Conservation (phyloP, 192 early-diverging fungal genomes). For the Coemansia sp. region DNA sequence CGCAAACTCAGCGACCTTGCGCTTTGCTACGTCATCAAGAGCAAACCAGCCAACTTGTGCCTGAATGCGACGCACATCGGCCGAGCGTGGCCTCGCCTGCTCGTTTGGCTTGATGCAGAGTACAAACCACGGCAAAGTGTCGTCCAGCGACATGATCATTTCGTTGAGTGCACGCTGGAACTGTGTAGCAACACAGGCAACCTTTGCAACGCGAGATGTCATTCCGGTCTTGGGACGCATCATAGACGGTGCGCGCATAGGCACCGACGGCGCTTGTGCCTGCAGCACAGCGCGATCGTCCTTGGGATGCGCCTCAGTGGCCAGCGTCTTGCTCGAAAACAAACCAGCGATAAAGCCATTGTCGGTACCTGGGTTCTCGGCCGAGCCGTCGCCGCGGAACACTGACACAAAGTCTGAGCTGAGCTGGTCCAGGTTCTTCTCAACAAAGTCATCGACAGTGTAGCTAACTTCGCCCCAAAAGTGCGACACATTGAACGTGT, state of each 20-base stretch:
- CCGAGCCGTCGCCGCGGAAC: constrained; percentile 66
- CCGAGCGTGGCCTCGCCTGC: constrained; percentile 39
- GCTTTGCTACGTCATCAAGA: constrained; percentile 34
- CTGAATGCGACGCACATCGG: constrained; percentile 49
- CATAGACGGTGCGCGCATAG: constrained; percentile 60
- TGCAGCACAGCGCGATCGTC: constrained; percentile 74
- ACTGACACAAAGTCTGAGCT: constrained; percentile 82
- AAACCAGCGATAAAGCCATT: constrained; percentile 75
- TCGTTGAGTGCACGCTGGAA: constrained; percentile 70
- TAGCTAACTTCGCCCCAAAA: constrained; percentile 62
- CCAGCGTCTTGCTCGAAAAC: constrained; percentile 70
- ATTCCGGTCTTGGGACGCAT: constrained; percentile 34
- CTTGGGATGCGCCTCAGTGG: constrained; percentile 79
- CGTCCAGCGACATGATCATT: constrained; percentile 67
- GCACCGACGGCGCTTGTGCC: constrained; percentile 72
- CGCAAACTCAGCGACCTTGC: constrained; percentile 47
- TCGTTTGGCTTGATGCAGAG: constrained; percentile 76
- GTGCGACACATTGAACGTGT: constrained; percentile 45
- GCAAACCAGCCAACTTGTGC: constrained; percentile 34
- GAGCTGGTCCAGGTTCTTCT: constrained; percentile 75
- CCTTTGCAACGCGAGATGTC: constrained; percentile 55
- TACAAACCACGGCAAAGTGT: constrained; percentile 78
- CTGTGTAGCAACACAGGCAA: constrained; percentile 62
- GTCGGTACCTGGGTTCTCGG: constrained; percentile 54
- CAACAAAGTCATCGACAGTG: constrained; percentile 77